Conservation (phyloP, 305 asterid genomes). For the Fraxinus platypoda region DNA sequence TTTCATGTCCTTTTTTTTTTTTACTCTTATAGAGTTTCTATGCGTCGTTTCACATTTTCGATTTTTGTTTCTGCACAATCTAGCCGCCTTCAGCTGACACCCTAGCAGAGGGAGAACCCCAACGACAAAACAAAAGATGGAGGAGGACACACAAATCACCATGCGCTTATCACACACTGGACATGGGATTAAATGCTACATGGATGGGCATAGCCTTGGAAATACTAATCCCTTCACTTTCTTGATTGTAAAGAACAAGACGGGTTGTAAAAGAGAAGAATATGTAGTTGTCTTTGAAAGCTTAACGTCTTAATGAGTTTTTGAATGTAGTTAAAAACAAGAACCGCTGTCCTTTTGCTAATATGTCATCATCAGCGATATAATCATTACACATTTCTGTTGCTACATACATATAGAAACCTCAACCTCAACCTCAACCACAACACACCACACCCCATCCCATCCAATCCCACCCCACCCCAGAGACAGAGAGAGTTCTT, state of each 20-base stretch:
- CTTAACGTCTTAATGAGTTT: neutral
- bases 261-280: neutral
- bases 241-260: neutral
- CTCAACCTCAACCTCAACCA: too few species aligned
- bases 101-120: too few species aligned
- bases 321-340: neutral
- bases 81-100: too few species aligned
- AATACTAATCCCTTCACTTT: neutral
- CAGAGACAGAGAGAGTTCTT: neutral
- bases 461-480: neutral
- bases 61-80: too few species aligned
- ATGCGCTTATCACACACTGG: neutral
- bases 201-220: neutral
- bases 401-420: neutral
- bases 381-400: too few species aligned
- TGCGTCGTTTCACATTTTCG: too few species aligned
- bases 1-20: too few species aligned
- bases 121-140: too few species aligned
- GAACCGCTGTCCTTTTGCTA: neutral
- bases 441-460: too few species aligned
- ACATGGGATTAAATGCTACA: neutral
- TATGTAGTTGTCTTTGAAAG: too few species aligned
- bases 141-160: neutral
- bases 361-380: too few species aligned
- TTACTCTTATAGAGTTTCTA: too few species aligned